phyloP scores from a whole-genome alignment of 2,329 filamentous ascomycete species.

The Claviceps fusiformis region DNA sequence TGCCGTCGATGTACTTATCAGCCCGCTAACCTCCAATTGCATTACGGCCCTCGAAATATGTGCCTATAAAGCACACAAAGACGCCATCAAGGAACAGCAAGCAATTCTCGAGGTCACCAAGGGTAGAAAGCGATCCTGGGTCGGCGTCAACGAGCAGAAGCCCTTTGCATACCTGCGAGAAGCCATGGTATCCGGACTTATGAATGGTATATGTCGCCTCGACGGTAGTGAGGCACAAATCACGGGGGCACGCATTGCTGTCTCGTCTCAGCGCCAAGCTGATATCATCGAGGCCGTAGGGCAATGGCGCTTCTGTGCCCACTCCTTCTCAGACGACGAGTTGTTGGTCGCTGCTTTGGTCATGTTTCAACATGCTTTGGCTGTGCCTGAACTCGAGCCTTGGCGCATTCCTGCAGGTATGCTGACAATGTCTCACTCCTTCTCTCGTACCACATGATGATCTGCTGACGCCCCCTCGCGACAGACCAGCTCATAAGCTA shows the following conservation, averaged over 20 bases:
- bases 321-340: conserved; percentile 82
- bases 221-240: conserved; percentile 49
- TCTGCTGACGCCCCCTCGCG: conserved; percentile 24
- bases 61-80: conserved; percentile 69
- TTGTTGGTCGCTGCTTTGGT: conserved; percentile 70
- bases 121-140: conserved; percentile 79
- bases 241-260: conserved; percentile 50
- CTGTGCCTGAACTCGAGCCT: conserved; percentile 64
- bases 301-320: conserved; percentile 78
- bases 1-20: conserved; percentile 72
- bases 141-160: conserved; percentile 71
- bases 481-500: conserved; percentile 72
- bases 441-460: not conserved
- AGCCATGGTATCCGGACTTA: conserved; percentile 83
- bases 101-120: conserved; percentile 59
- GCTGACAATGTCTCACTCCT: conserved; percentile 12
- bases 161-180: conserved; percentile 83
- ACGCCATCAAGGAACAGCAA: conserved; percentile 59
- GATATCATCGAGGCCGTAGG: conserved; percentile 57
- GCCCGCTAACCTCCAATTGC: conserved; percentile 60
- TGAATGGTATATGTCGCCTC: conserved; percentile 75
- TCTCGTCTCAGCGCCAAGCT: conserved; percentile 51
- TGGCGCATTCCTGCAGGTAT: conserved; percentile 70
- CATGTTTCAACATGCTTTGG: conserved; percentile 82
- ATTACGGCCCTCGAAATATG: conserved; percentile 68